Conservation (phyloP, 768 basidiomycete genomes). For the Infundibulicybe gibba region DNA sequence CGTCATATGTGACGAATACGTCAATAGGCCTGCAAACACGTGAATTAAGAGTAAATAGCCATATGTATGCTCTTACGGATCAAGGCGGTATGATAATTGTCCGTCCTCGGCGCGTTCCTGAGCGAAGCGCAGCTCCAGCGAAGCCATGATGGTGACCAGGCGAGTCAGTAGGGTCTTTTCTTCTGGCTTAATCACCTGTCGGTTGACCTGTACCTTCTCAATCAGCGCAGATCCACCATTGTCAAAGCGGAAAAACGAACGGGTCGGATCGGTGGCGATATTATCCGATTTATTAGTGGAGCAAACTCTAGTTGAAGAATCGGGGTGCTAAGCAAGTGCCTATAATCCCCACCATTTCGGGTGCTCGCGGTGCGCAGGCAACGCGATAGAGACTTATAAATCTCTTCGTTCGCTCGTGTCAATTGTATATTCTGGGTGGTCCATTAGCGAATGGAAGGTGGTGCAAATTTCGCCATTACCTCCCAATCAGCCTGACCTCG, state of each 20-base stretch:
- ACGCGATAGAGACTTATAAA: constrained; percentile 68
- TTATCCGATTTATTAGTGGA: constrained; percentile 89
- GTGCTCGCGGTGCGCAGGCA: constrained; percentile 60
- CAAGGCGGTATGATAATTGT: constrained; percentile 85
- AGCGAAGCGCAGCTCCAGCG: constrained; percentile 81
- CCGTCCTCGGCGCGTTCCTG: constrained; percentile 92
- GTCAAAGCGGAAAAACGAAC: constrained; percentile 41
- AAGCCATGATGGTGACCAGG: constrained; percentile 88
- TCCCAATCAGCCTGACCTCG: constrained; percentile 92
- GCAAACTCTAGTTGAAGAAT: constrained; percentile 78
- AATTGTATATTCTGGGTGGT: constrained; percentile 57
- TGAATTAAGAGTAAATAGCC: not conserved
- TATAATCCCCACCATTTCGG: constrained; percentile 52
- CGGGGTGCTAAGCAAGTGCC: constrained; percentile 63
- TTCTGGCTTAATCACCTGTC: constrained; percentile 81
- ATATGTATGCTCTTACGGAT: constrained; percentile 63
- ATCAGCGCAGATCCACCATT: constrained; percentile 6
- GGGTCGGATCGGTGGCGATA: constrained; percentile 90
- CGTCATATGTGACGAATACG: constrained; percentile 95
- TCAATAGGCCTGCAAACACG: constrained; percentile 66
- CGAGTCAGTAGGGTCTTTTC: constrained; percentile 72
- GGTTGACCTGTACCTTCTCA: constrained; percentile 68
- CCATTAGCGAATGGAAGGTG: not conserved
- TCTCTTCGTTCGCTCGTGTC: constrained; percentile 78
- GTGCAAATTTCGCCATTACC: constrained; percentile 39